phyloP scores from a whole-genome alignment of 306 rosid species.

The Corylus heterophylla region DNA sequence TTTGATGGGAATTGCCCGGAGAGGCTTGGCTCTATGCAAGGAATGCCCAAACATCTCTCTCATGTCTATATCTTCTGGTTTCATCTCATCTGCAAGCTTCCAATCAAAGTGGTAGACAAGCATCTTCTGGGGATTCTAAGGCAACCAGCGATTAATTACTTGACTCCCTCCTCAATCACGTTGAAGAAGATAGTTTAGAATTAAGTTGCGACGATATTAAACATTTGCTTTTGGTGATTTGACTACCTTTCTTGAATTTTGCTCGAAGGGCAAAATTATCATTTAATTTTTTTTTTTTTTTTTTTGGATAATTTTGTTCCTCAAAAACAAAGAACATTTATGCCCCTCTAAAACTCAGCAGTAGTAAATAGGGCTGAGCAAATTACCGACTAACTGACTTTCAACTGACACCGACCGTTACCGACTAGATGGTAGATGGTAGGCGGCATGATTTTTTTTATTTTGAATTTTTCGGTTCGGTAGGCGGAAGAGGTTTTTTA shows the following conservation, averaged over 20 bases:
- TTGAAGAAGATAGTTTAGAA: background rate
- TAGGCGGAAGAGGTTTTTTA: too few species aligned
- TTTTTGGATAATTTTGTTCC: too few species aligned
- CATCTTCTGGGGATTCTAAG: background rate
- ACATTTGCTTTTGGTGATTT: background rate
- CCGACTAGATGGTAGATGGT: too few species aligned
- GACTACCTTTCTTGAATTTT: background rate
- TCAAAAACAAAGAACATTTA: too few species aligned
- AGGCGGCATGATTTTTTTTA: too few species aligned
- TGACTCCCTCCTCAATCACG: conserved; percentile 13
- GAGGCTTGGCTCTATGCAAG: background rate
- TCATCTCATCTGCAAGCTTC: conserved; percentile 12
- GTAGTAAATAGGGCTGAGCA: too few species aligned
- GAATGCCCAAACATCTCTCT: background rate
- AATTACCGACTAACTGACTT: too few species aligned
- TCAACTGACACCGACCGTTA: too few species aligned
- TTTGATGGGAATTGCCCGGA: background rate
- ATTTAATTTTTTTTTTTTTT: too few species aligned
- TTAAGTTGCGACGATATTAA: background rate
- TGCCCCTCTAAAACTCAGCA: too few species aligned
- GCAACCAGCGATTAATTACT: conserved; percentile 8
- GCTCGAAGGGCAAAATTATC: background rate
- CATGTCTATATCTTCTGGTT: conserved; percentile 3
- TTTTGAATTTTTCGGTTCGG: too few species aligned
- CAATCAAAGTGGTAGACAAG: conserved; percentile 21